Conservation (phyloP, 2,329 filamentous ascomycete species). For the Sphaceloma murrayae region DNA sequence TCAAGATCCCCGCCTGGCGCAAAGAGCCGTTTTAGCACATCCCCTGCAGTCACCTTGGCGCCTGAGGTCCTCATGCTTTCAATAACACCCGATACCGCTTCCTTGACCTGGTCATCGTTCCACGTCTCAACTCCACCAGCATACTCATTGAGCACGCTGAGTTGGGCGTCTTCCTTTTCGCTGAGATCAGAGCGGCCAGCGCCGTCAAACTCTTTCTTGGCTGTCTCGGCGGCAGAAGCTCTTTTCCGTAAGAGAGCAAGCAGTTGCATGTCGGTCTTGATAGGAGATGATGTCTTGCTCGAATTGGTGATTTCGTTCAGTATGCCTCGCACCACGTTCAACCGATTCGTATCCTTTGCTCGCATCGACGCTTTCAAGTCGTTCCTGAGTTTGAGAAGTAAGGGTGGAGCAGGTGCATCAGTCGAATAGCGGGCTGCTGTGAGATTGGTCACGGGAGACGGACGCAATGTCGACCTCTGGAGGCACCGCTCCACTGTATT, state of each 20-base stretch:
- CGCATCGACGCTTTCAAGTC: slow-evolving; percentile 42
- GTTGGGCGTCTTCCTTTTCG: slow-evolving; percentile 59
- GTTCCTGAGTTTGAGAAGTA: slow-evolving; percentile 37
- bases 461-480: neutral
- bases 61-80: slow-evolving; percentile 37
- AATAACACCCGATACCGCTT: slow-evolving; percentile 44
- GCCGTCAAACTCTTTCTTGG: slow-evolving; percentile 52
- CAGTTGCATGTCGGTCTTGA: slow-evolving; percentile 60
- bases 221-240: slow-evolving; percentile 47
- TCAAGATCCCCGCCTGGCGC: slow-evolving; percentile 45
- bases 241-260: slow-evolving; percentile 58
- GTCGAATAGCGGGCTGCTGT: slow-evolving; percentile 14
- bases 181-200: slow-evolving; percentile 60
- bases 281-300: slow-evolving; percentile 61
- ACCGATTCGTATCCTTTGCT: slow-evolving; percentile 46
- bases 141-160: slow-evolving; percentile 57
- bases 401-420: slow-evolving; percentile 27
- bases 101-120: slow-evolving; percentile 48
- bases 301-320: slow-evolving; percentile 64
- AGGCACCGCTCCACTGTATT: too few relatives aligned
- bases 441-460: neutral
- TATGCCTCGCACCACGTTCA: slow-evolving; percentile 59
- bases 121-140: slow-evolving; percentile 50
- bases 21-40: slow-evolving; percentile 54
- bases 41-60: slow-evolving; percentile 47